A percentile compares a stretch with the other conserved stretches of the same genome.
Conservation (phyloP, 1,284 basidiomycete species). For the Mycosarcoma maydis region DNA sequence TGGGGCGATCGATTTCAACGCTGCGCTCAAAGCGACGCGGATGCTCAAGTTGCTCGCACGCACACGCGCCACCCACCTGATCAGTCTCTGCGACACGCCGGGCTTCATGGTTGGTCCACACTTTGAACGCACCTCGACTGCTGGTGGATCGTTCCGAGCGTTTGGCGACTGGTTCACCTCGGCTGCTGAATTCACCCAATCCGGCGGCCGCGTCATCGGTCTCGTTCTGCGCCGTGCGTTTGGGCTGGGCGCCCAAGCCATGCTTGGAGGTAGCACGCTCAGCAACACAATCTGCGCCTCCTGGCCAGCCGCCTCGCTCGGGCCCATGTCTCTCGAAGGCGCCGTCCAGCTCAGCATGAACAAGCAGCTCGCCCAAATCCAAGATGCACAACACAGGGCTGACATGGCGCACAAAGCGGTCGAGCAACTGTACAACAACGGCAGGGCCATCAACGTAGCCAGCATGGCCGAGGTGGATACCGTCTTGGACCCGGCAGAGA, state of each 20-base stretch:
- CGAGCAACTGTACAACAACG: slow-evolving; percentile 39
- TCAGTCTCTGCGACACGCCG: slow-evolving; percentile 52
- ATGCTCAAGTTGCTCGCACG: slow-evolving; percentile 41
- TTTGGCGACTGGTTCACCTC: slow-evolving; percentile 54
- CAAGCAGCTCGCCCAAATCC: slow-evolving; percentile 42
- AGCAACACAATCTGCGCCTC: slow-evolving; percentile 34
- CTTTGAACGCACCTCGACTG: slow-evolving; percentile 24
- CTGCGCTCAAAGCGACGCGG: slow-evolving; percentile 47
- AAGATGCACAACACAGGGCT: slow-evolving; percentile 24
- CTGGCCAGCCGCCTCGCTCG: slow-evolving; percentile 45
- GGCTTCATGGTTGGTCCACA: slow-evolving; percentile 54
- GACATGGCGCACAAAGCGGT: slow-evolving; percentile 22
- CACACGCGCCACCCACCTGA: slow-evolving; percentile 31
- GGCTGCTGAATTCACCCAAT: slow-evolving; percentile 19
- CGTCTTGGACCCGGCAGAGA: slow-evolving; percentile 53
- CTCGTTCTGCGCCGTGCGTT: slow-evolving; percentile 43
- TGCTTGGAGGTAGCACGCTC: slow-evolving; percentile 46
- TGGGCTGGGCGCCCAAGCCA: slow-evolving; percentile 50
- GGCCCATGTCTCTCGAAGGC: slow-evolving; percentile 49
- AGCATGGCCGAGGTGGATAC: slow-evolving; percentile 49
- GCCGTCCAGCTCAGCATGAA: slow-evolving; percentile 46
- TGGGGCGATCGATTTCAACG: slow-evolving; percentile 47
- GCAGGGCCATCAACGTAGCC: slow-evolving; percentile 42
- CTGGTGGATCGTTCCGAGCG: slow-evolving; percentile 33
- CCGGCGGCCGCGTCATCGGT: slow-evolving; percentile 37